Percentiles rank a stretch among this genome's conserved stretches.
These are phyloP conservation scores for Marchantia paleacea DNA, from an alignment of 225 moss, liverwort and hornwort genomes.

Conservation along the genomic window DNA sequence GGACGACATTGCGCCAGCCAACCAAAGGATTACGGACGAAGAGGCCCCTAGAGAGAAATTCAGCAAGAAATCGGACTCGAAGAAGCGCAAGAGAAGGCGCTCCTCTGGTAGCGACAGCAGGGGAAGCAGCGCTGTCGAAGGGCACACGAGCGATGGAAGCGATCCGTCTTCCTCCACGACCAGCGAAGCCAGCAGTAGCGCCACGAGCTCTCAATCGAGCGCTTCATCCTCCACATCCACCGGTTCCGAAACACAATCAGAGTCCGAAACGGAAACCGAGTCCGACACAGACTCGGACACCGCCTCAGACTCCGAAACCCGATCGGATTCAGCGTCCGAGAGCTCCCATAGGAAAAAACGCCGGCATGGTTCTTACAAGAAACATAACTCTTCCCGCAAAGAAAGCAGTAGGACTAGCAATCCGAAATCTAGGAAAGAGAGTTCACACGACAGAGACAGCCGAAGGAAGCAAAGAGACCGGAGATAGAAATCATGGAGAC, in stretches of 20 bases:
- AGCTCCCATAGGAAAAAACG: slow-evolving; percentile 26
- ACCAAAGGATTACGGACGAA: slow-evolving; percentile 28
- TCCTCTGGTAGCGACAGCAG: not conserved
- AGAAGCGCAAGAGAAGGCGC: slow-evolving; percentile 33
- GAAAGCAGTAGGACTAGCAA: slow-evolving; percentile 26
- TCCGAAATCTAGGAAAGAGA: slow-evolving; percentile 32
- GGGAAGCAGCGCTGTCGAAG: slow-evolving; percentile 15
- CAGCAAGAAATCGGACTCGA: slow-evolving; percentile 14
- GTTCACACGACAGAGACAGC: slow-evolving; percentile 16
- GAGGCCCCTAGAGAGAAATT: slow-evolving; percentile 28
- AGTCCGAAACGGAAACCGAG: slow-evolving; percentile 36
- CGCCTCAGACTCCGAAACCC: slow-evolving; percentile 35
- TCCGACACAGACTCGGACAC: slow-evolving; percentile 39
- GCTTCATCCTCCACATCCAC: slow-evolving; percentile 24
- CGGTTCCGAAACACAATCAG: slow-evolving; percentile 40
- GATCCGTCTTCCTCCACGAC: slow-evolving; percentile 39
- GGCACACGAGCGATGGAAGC: slow-evolving; percentile 23
- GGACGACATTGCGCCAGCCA: slow-evolving; percentile 27
- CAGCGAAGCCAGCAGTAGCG: slow-evolving; percentile 28
- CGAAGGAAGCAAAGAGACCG: slow-evolving; percentile 16
- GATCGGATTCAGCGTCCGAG: slow-evolving; percentile 31
- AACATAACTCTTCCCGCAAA: slow-evolving; percentile 20
- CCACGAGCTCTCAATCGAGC: slow-evolving; percentile 27
- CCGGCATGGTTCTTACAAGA: slow-evolving; percentile 21
- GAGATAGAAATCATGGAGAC: not conserved